Conservation (phyloP, 164 flowering plant species). For the Buxus sempervirens region DNA sequence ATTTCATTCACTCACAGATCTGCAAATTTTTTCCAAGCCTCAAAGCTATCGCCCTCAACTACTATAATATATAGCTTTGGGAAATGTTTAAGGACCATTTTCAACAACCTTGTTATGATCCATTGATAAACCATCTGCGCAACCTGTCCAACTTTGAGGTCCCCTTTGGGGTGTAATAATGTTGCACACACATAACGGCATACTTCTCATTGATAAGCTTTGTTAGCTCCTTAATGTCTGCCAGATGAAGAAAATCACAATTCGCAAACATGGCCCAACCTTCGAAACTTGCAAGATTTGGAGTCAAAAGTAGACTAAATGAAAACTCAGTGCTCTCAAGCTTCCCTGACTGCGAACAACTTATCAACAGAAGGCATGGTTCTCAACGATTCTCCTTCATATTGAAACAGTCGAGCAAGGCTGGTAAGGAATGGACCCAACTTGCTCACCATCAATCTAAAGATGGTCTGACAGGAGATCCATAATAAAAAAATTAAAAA, state of each 20-base stretch:
- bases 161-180: constrained; percentile 90
- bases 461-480: too few relatives aligned
- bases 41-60: constrained; percentile 97
- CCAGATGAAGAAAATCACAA: constrained; percentile 82
- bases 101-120: constrained; percentile 80
- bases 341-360: too few relatives aligned
- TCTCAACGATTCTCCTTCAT: too few relatives aligned
- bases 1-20: constrained; percentile 80
- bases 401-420: too few relatives aligned
- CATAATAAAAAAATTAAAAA: too few relatives aligned
- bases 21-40: constrained; percentile 76
- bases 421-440: too few relatives aligned
- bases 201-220: constrained; percentile 70
- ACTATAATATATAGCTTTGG: constrained; percentile 89
- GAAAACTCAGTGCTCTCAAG: constrained; percentile 96
- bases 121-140: constrained; percentile 90
- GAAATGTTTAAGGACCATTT: constrained; percentile 47
- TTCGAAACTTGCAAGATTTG: constrained; percentile 58
- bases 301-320: constrained; percentile 75
- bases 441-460: too few relatives aligned
- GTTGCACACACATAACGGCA: constrained; percentile 95
- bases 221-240: constrained; percentile 69
- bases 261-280: constrained; percentile 98
- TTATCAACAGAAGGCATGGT: too few relatives aligned
- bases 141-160: constrained; percentile 89